Evolutionary conservation across 2,329 filamentous ascomycete genomes (phyloP).

Genomic region (Colletotrichum spaethianum): DNA sequence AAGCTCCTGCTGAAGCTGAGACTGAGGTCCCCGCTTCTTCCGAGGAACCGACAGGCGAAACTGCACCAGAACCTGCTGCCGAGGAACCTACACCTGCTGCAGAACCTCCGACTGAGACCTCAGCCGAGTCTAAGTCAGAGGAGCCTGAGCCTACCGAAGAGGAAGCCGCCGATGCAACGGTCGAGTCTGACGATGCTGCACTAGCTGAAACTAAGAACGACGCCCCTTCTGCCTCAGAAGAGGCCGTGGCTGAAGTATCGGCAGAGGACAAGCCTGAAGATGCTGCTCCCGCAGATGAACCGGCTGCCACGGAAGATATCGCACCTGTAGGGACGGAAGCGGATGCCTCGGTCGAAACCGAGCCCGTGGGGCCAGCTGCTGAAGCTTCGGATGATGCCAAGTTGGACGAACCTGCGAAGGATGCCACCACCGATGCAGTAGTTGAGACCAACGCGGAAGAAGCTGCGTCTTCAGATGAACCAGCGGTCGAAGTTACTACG

Average conservation of each 20-base stretch:
- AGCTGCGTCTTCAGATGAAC: neutral
- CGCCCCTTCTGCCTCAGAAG: neutral
- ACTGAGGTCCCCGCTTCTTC: neutral
- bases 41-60: conserved; percentile 14
- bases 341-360: neutral
- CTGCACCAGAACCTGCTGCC: conserved; percentile 21
- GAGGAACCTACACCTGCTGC: conserved; percentile 31
- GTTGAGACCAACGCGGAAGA: neutral
- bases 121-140: neutral
- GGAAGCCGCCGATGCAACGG: neutral
- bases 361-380: neutral
- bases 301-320: neutral
- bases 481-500: neutral
- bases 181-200: neutral
- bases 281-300: conserved; percentile 13
- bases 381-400: neutral
- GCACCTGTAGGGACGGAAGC: neutral
- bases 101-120: conserved; percentile 19
- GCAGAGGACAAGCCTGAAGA: neutral
- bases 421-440: neutral
- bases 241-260: neutral
- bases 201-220: neutral
- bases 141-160: neutral
- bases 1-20: neutral
- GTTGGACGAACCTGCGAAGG: neutral